These are phyloP conservation scores for Phialocephala sp. DNA, from an alignment of 2,329 filamentous ascomycete genomes.

Conservation along the genomic window DNA sequence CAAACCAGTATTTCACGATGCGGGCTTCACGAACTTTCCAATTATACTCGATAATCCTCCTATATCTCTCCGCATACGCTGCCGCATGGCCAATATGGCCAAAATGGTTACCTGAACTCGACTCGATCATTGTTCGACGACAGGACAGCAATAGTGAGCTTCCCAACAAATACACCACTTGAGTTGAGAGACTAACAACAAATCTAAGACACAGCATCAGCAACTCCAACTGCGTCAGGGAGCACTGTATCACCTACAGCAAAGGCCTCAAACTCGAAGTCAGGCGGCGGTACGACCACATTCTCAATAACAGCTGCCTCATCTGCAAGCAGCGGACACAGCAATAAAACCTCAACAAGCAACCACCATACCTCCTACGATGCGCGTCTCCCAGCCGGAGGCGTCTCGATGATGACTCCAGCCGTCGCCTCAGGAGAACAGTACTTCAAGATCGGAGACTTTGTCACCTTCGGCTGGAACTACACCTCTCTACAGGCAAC, in stretches of 20 bases:
- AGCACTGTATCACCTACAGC: not conserved
- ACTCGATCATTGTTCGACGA: constrained; percentile 57
- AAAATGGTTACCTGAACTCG: constrained; percentile 58
- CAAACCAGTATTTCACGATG: constrained; percentile 49
- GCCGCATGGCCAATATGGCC: constrained; percentile 59
- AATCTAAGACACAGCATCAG: constrained; percentile 20
- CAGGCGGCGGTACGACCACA: constrained; percentile 7
- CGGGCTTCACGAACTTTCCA: constrained; percentile 54
- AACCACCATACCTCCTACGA: constrained; percentile 46
- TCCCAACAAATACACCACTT: not conserved
- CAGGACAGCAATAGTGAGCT: constrained; percentile 43
- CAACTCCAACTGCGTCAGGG: constrained; percentile 2
- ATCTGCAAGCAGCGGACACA: constrained; percentile 13
- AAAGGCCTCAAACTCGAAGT: not conserved
- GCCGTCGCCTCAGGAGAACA: constrained; percentile 51
- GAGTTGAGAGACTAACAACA: constrained; percentile 12
- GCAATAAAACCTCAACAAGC: constrained; percentile 23
- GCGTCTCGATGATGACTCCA: constrained; percentile 60
- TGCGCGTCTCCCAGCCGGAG: constrained; percentile 54
- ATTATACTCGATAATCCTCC: constrained; percentile 55
- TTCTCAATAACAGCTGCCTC: constrained; percentile 17
- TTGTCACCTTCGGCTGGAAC: constrained; percentile 67
- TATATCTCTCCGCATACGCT: constrained; percentile 52
- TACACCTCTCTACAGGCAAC: constrained; percentile 65
- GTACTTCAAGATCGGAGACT: constrained; percentile 65